Conservation (phyloP, 306 rosid genomes). For the Delonix regia region DNA sequence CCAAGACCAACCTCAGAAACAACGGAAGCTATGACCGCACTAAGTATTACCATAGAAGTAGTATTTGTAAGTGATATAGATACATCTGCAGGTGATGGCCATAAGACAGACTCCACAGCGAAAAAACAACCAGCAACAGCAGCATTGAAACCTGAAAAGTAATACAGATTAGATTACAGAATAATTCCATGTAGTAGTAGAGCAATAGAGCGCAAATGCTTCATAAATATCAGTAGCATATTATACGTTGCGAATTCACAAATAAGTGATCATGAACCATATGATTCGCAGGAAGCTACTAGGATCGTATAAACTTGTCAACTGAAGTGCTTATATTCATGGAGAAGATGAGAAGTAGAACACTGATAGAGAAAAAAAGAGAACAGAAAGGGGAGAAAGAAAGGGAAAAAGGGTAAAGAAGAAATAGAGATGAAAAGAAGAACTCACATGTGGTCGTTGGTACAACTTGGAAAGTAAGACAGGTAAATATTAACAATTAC, state of each 20-base stretch:
- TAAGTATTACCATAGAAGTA: constrained; percentile 92
- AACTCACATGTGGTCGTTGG: neutral
- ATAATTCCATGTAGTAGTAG: neutral
- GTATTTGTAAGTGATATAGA: constrained; percentile 72
- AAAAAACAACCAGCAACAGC: constrained; percentile 96
- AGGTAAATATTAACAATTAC: constrained; percentile 33
- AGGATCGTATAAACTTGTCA: neutral
- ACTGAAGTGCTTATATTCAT: neutral
- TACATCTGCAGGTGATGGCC: constrained; percentile 80
- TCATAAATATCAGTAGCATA: neutral
- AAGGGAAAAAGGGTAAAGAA: too few relatives aligned
- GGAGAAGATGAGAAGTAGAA: neutral
- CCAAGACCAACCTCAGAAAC: constrained; percentile 88
- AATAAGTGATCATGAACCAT: neutral
- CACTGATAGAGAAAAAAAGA: too few relatives aligned
- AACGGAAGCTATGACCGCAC: constrained; percentile 89
- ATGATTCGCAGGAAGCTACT: neutral
- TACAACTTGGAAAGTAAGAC: neutral
- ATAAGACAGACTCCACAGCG: constrained; percentile 81
- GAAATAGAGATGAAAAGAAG: too few relatives aligned
- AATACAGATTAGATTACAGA: constrained; percentile 10
- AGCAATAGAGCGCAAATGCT: neutral
- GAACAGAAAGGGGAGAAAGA: too few relatives aligned
- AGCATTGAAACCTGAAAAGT: constrained; percentile 80
- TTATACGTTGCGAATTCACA: neutral